phyloP scores from a whole-genome alignment of 2,329 filamentous ascomycete species.

The Microcyclosporella mali region DNA sequence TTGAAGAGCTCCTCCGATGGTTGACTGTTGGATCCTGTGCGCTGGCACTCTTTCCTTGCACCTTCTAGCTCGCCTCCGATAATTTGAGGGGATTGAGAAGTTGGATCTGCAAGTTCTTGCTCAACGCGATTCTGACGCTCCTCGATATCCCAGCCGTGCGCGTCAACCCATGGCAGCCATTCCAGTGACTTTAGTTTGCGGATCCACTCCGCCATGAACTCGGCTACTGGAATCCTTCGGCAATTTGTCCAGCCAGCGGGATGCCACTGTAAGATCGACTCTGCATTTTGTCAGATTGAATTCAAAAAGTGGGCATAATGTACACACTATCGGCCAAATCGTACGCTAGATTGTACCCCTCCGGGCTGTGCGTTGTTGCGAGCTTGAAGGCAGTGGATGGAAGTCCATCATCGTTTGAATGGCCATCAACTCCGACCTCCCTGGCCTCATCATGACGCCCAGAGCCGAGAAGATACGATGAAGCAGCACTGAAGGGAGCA shows the following conservation, averaged over 20 bases:
- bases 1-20: background rate
- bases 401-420: slow-evolving; percentile 3
- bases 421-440: slow-evolving; percentile 1
- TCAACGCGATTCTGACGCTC: background rate
- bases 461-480: slow-evolving; percentile 10
- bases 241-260: slow-evolving; percentile 1
- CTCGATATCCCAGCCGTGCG: slow-evolving; percentile 6
- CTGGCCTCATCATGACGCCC: slow-evolving; percentile 6
- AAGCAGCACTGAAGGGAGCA: slow-evolving; percentile 8
- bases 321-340: slow-evolving; percentile 8
- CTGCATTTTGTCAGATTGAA: background rate
- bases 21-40: background rate
- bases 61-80: background rate
- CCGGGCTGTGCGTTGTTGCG: slow-evolving; percentile 2
- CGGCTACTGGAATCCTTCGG: background rate
- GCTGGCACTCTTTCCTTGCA: background rate
- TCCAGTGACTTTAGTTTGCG: slow-evolving; percentile 2
- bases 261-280: slow-evolving; percentile 5
- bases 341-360: slow-evolving; percentile 9
- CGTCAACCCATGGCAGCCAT: slow-evolving; percentile 4
- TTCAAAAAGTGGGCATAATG: background rate
- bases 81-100: background rate
- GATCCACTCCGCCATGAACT: slow-evolving; percentile 3
- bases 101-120: background rate
- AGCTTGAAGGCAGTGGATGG: slow-evolving; percentile 5